Percentiles rank a stretch among this genome's conserved stretches.
Evolutionary conservation across 2,329 filamentous ascomycete species (phyloP).

Genomic region (Sclerotinia glacialis): DNA sequence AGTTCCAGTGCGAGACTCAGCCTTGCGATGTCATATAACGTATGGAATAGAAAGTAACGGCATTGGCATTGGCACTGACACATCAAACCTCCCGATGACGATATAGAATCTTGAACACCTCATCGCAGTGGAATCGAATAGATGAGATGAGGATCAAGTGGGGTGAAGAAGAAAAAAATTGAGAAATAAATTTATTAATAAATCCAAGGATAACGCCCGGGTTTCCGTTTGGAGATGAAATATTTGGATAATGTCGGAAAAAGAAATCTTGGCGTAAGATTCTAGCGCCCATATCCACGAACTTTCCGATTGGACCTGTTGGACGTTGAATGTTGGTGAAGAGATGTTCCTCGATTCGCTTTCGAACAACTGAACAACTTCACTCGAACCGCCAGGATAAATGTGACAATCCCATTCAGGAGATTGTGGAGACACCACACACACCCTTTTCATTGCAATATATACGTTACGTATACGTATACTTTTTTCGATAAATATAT

Average conservation of each 20-base stretch:
- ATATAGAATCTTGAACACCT: not conserved
- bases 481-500: no score
- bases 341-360: not conserved
- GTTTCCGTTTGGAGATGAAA: not conserved
- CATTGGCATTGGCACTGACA: not conserved
- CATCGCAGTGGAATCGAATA: slow-evolving; percentile 1
- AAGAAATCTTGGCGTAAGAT: not conserved
- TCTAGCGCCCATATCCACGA: not conserved
- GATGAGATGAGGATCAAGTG: slow-evolving; percentile 3
- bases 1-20: not conserved
- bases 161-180: not conserved
- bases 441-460: not conserved
- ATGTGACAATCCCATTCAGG: not conserved
- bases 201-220: not conserved
- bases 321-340: not conserved
- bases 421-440: not conserved
- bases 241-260: not conserved
- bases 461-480: no score
- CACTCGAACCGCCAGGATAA: not conserved
- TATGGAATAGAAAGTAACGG: not conserved
- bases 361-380: not conserved
- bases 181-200: not conserved
- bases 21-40: not conserved
- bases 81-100: not conserved
- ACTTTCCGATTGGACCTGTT: not conserved